Evolutionary conservation across 1,139 yeast genomes (phyloP).

Genomic region (Hemisphaericaspora lyxosophila): DNA sequence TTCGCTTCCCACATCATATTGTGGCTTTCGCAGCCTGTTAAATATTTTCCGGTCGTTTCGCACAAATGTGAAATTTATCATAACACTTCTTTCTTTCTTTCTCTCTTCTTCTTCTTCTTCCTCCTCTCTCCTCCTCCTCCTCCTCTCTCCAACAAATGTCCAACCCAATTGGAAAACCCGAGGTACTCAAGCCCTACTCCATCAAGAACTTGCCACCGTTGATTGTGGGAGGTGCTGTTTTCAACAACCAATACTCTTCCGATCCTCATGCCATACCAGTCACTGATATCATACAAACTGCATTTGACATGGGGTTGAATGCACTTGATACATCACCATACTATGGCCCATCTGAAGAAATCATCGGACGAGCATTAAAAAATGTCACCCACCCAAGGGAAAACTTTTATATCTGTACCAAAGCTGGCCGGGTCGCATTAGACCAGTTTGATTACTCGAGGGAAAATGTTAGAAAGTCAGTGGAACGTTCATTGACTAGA

Average conservation of each 20-base stretch:
- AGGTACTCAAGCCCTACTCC: constrained; percentile 21
- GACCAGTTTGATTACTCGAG: constrained; percentile 76
- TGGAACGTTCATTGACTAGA: constrained; percentile 63
- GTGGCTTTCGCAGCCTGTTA: too few species aligned
- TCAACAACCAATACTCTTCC: constrained; percentile 72
- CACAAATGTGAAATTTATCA: too few species aligned
- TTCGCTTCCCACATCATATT: too few species aligned
- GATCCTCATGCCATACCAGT: constrained; percentile 63
- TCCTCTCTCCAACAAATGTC: neutral
- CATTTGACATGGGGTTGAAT: constrained; percentile 65
- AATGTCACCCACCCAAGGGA: constrained; percentile 53
- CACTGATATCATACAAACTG: constrained; percentile 53
- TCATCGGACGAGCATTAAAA: constrained; percentile 67
- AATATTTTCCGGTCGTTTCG: too few species aligned
- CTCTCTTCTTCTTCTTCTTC: too few species aligned
- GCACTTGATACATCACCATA: constrained; percentile 92
- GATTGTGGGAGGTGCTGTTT: constrained; percentile 82
- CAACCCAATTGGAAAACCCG: constrained; percentile 18
- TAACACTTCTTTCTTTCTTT: too few species aligned
- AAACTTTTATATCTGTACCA: constrained; percentile 71
- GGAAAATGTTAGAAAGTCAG: constrained; percentile 58
- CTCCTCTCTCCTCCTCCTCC: too few species aligned
- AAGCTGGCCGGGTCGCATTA: constrained; percentile 74
- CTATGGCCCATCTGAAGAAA: constrained; percentile 82
- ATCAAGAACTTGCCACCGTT: constrained; percentile 53